phyloP scores from a whole-genome alignment of 106 monocot genomes.

The Alisma plantagoaquatica region DNA sequence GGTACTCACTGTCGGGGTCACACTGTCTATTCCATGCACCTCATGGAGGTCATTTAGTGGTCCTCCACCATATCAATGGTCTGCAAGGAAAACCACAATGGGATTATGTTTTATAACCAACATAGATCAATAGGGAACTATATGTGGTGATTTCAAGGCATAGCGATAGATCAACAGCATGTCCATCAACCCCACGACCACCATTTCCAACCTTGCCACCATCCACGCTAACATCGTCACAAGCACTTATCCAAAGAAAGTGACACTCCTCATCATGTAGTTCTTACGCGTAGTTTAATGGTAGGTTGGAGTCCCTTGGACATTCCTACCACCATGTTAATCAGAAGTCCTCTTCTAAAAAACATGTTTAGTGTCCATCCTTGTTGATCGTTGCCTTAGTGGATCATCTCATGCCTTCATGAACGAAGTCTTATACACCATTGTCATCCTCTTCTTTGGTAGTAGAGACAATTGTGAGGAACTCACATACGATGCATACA shows the following conservation, averaged over 20 bases:
- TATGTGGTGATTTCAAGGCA: constrained; percentile 5
- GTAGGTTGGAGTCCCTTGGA: constrained; percentile 1
- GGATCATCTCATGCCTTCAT: constrained; percentile 4
- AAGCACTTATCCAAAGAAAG: constrained; percentile 8
- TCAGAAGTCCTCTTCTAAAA: constrained; percentile 6
- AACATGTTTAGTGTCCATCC: constrained; percentile 6
- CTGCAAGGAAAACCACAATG: constrained; percentile 8
- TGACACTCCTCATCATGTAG: constrained; percentile 4
- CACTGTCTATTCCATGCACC: constrained; percentile 15
- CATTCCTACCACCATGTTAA: constrained; percentile 6
- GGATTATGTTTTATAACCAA: constrained; percentile 8
- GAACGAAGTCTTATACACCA: constrained; percentile 7
- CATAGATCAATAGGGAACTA: background rate
- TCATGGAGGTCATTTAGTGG: constrained; percentile 13
- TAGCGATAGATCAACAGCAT: constrained; percentile 11
- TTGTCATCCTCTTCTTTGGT: constrained; percentile 12
- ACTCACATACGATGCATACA: no score
- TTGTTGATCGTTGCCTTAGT: constrained; percentile 9
- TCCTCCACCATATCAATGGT: constrained; percentile 13
- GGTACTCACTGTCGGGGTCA: constrained; percentile 5
- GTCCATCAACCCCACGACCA: constrained; percentile 8
- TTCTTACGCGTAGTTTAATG: constrained; percentile 9
- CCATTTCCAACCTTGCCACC: constrained; percentile 13
- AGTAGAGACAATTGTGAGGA: constrained; percentile 8
- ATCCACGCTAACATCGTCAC: constrained; percentile 15